Evolutionary conservation across 139 green algal genomes (phyloP), one percentile per base, ranked within the genome.

Genomic region (Chloropicon primus): DNA sequence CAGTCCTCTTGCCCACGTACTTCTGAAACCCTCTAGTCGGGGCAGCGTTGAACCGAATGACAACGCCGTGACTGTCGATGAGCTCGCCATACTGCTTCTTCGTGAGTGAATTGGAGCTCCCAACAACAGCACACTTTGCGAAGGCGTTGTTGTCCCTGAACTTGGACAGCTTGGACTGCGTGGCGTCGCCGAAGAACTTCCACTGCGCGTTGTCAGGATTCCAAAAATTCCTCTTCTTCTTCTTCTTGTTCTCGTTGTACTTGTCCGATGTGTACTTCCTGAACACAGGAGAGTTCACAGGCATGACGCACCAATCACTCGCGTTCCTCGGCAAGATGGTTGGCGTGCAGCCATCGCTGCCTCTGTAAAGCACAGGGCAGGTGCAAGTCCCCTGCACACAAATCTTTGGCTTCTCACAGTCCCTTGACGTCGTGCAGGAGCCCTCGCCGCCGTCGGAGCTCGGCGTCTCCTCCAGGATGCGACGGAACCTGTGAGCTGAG

Each of bases 1-100:
- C 79, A 24, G 78, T 81, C 73, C 71, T 81, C 23, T n/a, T 28
- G 17, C 78, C 78, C 2, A 81, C 78, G 26, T 54, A 25, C 28
- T 53, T 73, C 26, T 71, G 72, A 22, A 79, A 74, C 17, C 76
- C 76, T 17, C 25, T 28, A 21, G 28, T 76, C n/a, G 76, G 76
- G 0, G 76, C 76, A 17, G 74, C 27, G 53, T 79, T 79, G 76
- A 79, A 79, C 27, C 76, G 25, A 10, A 77, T 53, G 22, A 79
- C 76, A 5, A 53, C 76, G n/a, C 27, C 75, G 76, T 79, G 76
- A 10, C n/a, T 74, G 53, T 74, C 53, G 21, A 79, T 79, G 17
- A 75, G 27, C 53, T 24, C 76, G 24, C 76, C 76, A 3, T 26
- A 25, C 27, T 79, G 21, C 22, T 28, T 22, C 22, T 75, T 74